Conservation (phyloP, 148 eudicot genomes). For the Camellia sinensis region DNA sequence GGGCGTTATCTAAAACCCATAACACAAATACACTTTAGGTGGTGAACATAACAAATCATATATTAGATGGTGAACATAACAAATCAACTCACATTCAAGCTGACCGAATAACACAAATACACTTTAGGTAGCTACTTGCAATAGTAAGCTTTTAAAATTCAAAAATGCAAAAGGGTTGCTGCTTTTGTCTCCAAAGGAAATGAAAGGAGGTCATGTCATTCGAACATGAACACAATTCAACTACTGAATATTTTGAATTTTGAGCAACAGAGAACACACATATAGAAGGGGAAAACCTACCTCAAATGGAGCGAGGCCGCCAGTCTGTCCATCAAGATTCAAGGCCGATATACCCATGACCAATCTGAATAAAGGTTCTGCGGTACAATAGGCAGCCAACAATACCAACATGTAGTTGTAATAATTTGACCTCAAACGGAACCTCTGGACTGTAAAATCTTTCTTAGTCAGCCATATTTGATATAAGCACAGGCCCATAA, state of each 20-base stretch:
- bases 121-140: not conserved
- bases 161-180: not conserved
- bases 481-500: conserved; percentile 63
- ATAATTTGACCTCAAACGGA: conserved; percentile 62
- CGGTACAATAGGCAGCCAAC: conserved; percentile 71
- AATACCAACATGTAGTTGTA: conserved; percentile 68
- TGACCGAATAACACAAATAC: not conserved
- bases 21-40: not conserved
- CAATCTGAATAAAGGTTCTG: conserved; percentile 79
- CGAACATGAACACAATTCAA: not conserved
- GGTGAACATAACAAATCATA: not conserved
- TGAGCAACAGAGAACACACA: conserved; percentile 4
- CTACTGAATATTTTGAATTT: not conserved
- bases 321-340: conserved; percentile 71
- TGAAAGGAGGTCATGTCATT: not conserved
- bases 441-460: conserved; percentile 52
- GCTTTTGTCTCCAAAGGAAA: not conserved
- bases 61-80: not conserved
- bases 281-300: conserved; percentile 30
- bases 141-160: not conserved
- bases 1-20: not conserved
- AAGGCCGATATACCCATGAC: conserved; percentile 79
- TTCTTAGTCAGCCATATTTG: conserved; percentile 75
- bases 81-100: not conserved
- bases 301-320: conserved; percentile 85